Percentiles rank a stretch among this genome's conserved stretches.
Evolutionary conservation across 352 stramenopile species (phyloP).

Genomic region (Globisporangium alternatum): DNA sequence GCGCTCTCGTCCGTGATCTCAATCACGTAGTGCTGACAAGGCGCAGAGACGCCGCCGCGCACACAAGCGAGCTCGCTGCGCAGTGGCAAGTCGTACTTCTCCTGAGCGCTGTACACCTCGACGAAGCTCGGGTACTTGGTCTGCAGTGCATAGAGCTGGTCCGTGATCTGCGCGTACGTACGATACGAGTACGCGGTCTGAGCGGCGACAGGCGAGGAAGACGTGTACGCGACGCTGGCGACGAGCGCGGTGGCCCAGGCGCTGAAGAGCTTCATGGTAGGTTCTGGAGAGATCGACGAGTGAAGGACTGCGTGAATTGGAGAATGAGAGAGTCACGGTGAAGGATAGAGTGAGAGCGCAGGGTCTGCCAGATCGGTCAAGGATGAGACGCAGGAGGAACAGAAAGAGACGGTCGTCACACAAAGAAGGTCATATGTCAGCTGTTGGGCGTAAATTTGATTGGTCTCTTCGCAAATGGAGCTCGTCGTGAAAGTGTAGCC

Average conservation of each 20-base stretch:
- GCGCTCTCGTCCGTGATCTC: constrained; percentile 80
- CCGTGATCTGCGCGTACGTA: constrained; percentile 75
- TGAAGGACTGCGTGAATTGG: constrained; percentile 3
- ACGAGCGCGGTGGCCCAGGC: constrained; percentile 4
- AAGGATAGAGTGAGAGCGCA: neutral
- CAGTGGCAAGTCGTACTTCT: constrained; percentile 66
- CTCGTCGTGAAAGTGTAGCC: constrained; percentile 6
- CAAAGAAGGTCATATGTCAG: neutral
- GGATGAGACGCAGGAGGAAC: neutral
- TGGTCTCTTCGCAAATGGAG: neutral
- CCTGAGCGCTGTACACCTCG: constrained; percentile 79
- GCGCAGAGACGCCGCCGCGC: constrained; percentile 29
- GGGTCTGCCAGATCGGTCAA: neutral
- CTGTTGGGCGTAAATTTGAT: neutral
- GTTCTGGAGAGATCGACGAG: too few species aligned
- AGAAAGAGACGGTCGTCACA: neutral
- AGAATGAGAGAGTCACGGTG: neutral
- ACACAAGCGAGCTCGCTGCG: constrained; percentile 49
- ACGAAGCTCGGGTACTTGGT: constrained; percentile 58
- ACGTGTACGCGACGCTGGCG: neutral
- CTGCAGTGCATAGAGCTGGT: constrained; percentile 48
- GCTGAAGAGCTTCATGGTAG: constrained; percentile 5
- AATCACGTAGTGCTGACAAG: constrained; percentile 79
- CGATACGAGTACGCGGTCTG: constrained; percentile 40
- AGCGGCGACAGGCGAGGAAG: neutral